A percentile compares a stretch with the other conserved stretches of the same genome.
phyloP scores from a whole-genome alignment of 306 rosid genomes.

The Cercis canadensis region DNA sequence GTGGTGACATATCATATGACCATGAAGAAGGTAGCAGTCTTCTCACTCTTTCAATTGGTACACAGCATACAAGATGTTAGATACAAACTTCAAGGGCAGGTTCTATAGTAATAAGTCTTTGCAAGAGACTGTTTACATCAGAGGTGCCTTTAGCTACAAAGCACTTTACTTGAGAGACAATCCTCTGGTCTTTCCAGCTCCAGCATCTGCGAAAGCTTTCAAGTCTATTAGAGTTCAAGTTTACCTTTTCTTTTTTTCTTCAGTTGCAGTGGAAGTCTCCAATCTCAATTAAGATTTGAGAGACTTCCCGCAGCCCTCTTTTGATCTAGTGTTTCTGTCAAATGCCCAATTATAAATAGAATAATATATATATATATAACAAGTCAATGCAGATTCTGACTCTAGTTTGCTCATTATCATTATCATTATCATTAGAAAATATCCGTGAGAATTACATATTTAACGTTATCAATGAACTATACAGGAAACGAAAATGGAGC shows the following conservation, averaged over 20 bases:
- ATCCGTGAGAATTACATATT: constrained; percentile 21
- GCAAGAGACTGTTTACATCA: constrained; percentile 17
- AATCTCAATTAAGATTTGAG: constrained; percentile 17
- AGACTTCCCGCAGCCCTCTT: constrained; percentile 16
- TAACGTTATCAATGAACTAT: neutral
- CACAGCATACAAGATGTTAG: constrained; percentile 30
- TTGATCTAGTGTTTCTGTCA: constrained; percentile 5
- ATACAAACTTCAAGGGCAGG: constrained; percentile 40
- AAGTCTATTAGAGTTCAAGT: constrained; percentile 33
- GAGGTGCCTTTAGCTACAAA: constrained; percentile 23
- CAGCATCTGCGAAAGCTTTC: constrained; percentile 29
- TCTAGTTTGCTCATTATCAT: constrained; percentile 17
- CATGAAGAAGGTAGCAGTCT: constrained; percentile 11
- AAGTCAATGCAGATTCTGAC: constrained; percentile 33
- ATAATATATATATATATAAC: constrained; percentile 29
- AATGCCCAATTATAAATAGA: constrained; percentile 22
- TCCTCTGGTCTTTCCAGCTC: constrained; percentile 24
- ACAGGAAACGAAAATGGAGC: constrained; percentile 33
- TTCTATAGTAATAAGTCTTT: constrained; percentile 17
- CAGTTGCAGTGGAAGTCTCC: constrained; percentile 35
- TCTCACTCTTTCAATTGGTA: constrained; percentile 35
- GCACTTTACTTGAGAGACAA: constrained; percentile 21
- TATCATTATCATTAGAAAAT: constrained; percentile 7
- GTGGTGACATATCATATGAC: constrained; percentile 26
- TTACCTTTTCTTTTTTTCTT: constrained; percentile 21